phyloP scores from a whole-genome alignment of 352 stramenopile genomes.

The Pythium phragmitis region DNA sequence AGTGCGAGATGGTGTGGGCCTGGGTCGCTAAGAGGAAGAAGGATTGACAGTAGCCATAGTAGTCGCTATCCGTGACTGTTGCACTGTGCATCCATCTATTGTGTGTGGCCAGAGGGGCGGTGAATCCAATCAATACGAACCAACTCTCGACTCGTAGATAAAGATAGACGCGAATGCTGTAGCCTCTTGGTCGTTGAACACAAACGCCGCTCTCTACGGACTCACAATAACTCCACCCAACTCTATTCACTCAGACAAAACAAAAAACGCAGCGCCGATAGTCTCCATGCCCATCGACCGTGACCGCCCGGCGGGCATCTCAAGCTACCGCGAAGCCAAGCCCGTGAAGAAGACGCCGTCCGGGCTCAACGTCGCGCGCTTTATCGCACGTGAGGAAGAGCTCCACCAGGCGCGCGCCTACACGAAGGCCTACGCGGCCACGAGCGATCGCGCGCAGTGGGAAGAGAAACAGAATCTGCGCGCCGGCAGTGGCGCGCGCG shows the following conservation, averaged over 20 bases:
- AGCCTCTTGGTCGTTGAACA: not conserved
- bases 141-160: not conserved
- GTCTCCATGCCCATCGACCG: conserved; percentile 51
- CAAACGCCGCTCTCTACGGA: not conserved
- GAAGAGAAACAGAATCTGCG: conserved; percentile 76
- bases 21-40: conserved; percentile 75
- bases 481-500: conserved; percentile 44
- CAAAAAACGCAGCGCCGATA: not conserved
- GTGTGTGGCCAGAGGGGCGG: too few species aligned
- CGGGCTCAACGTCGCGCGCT: conserved; percentile 66
- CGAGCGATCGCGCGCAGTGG: conserved; percentile 56
- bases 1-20: conserved; percentile 84
- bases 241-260: conserved; percentile 3
- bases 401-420: conserved; percentile 63
- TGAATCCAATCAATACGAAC: too few species aligned
- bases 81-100: not conserved
- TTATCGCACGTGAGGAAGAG: conserved; percentile 77
- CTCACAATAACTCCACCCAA: not conserved
- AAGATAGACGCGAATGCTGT: not conserved
- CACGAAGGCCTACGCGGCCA: conserved; percentile 47
- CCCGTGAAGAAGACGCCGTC: conserved; percentile 41
- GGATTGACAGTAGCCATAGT: conserved; percentile 1
- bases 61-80: not conserved
- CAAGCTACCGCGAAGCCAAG: conserved; percentile 30
- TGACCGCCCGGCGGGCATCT: conserved; percentile 49